Base-by-base conservation (phyloP, 2,329 filamentous ascomycete species). In the Hortaea werneckii region DNA sequence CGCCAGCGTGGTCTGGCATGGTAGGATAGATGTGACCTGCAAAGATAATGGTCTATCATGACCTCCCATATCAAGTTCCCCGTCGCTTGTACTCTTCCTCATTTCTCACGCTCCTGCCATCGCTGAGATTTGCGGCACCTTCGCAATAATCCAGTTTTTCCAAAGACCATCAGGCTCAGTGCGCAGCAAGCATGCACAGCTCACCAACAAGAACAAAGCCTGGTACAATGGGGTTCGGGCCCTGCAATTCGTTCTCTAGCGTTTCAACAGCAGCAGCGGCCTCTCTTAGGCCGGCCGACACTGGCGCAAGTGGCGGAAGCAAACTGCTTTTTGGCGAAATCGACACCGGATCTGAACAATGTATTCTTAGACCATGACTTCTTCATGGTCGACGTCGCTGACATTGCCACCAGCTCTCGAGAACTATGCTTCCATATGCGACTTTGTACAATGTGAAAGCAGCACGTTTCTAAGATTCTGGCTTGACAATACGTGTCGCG, bases 381-480 rank as follows among this genome's bases (percentile, higher is more conserved):
- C 20, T 20, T 20, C 20, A 20, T 20, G 20, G 20, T 20, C 20
- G 20, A 20, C 20, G 4, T 20, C 20, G 20, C 20, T 20, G 20
- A 20, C 20, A 20, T 20, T 20, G 20, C 20, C 26, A 46, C 48
- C 59, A 72, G 69, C 69, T 37, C 62, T 65, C 13, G 66, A 67
- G 42, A 67, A 65, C 44, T 69, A 67, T 53, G 68, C 66, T 44
- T 71, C 68, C 45, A 65, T 71, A 51, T 73, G 71, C 63, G 72
- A 67, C 56, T 61, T 74, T 41, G 68, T 74, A 4, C 61, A 70
- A 40, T 73, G 69, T 29, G 68, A 69, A 37, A 73, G 67, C 57
- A 67, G 69, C 29, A 66, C 67, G 8, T 73, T 74, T 51, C 62
- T 73, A 50, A 65, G 68, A 46, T 72, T 74, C 59, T 74, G 71